Evolutionary conservation across 495 filamentous ascomycete species (phyloP).

Genomic region (Annulohypoxylon moriforme): DNA sequence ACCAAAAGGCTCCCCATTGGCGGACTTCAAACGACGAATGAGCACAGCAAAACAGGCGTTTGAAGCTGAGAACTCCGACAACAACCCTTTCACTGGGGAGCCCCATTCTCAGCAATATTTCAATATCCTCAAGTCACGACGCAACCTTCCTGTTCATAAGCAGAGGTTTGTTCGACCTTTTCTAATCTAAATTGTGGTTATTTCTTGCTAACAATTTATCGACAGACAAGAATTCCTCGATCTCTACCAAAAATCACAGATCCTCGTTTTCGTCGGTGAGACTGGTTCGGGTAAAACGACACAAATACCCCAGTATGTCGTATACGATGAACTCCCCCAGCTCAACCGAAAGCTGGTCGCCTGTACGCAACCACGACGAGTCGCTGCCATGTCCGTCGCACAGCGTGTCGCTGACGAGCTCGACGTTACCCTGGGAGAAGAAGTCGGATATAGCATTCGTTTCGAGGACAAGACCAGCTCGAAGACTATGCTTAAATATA

Average conservation of each 20-base stretch:
- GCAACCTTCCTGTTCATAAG: slow-evolving; percentile 87
- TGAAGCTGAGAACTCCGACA: slow-evolving; percentile 80
- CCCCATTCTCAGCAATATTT: slow-evolving; percentile 87
- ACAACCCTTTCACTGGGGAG: slow-evolving; percentile 84
- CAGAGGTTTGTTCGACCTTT: slow-evolving; percentile 73
- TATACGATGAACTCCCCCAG: slow-evolving; percentile 96
- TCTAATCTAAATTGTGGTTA: neutral
- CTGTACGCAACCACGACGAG: slow-evolving; percentile 97
- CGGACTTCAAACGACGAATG: slow-evolving; percentile 77
- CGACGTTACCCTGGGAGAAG: slow-evolving; percentile 92
- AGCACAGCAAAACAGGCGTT: slow-evolving; percentile 82
- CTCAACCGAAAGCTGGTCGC: slow-evolving; percentile 86
- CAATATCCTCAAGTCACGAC: slow-evolving; percentile 82
- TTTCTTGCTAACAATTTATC: slow-evolving; percentile 16
- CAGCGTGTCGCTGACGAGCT: slow-evolving; percentile 98
- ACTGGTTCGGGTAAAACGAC: slow-evolving; percentile 99
- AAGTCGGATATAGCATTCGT: slow-evolving; percentile 98
- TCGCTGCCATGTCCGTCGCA: slow-evolving; percentile 98
- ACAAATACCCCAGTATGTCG: slow-evolving; percentile 97
- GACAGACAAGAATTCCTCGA: slow-evolving; percentile 90
- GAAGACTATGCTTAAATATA: slow-evolving; percentile 97
- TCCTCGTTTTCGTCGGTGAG: slow-evolving; percentile 98
- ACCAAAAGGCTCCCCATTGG: slow-evolving; percentile 62
- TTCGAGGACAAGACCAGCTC: slow-evolving; percentile 95
- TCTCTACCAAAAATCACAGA: slow-evolving; percentile 91